Base-by-base conservation (phyloP, 2,329 filamentous ascomycete species). In the Coniochaeta sp. region DNA sequence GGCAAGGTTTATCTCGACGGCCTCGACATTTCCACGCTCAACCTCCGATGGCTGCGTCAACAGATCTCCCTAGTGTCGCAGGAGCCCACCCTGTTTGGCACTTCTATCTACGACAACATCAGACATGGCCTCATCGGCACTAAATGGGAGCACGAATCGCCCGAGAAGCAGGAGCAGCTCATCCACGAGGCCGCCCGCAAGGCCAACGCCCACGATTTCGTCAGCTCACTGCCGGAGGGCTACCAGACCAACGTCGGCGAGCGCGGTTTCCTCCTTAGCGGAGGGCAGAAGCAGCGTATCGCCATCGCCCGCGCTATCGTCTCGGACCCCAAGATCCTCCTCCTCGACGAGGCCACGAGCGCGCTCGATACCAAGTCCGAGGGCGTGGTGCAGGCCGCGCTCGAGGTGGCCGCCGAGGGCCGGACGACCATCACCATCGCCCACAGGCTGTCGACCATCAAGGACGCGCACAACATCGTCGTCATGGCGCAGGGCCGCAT, bases 161-260 rank as follows among this genome's bases (percentile, higher is more conserved):
- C 85, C 30, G 86, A 91, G 49, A 81, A 81, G 62, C 82, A 89
- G 52, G 78, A 71, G 50, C 81, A 87, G 52, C 76, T 92, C 16
- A 81, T 97, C 33, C 77, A 87, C 48, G 80, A 89, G 38, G 94
- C 94, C 14, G 89, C 94, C 8, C 88, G 83, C 67, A 95, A 88
- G 77, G 88, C 94, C 13, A 96, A 97, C 60, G 92, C 92, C 1
- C 91, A 97, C 65, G 91, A 95, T 57, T 99, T 99, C 65, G 86
- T 99, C 58, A 80, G 75, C 6, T 71, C 78, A 12, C 78, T 97
- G 1, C 91, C 94, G 0, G 87, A 97, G 59, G 87, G 88, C 2
- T 97, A 97, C 61, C 82, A 96, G 58, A 97, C 94, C 0, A 85
- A 95, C 58, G 92, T 97, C n/a, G 94, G 94, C 52, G 91, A 97